Conservation (phyloP, 1,139 yeast species). For the Candida sp. region DNA sequence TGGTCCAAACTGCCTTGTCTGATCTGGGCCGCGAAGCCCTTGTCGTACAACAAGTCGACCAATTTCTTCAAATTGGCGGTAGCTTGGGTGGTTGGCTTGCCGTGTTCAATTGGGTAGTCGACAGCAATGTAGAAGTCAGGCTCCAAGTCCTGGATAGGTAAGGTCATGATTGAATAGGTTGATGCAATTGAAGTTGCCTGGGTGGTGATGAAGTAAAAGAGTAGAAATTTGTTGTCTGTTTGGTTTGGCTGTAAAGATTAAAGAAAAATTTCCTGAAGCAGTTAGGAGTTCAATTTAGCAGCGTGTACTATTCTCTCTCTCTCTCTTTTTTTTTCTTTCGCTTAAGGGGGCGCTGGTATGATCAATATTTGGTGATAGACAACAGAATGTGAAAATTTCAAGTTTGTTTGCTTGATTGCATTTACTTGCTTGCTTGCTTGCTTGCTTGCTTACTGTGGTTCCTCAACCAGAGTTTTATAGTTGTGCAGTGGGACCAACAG, state of each 20-base stretch:
- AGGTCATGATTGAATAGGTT: slow-evolving; percentile 1
- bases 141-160: slow-evolving; percentile 23
- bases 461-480: background rate
- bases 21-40: slow-evolving; percentile 54
- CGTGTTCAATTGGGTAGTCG: slow-evolving; percentile 11
- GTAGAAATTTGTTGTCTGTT: no score
- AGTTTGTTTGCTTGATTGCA: background rate
- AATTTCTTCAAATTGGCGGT: slow-evolving; percentile 38
- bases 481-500: no score
- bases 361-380: background rate
- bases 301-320: background rate
- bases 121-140: slow-evolving; percentile 26
- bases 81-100: slow-evolving; percentile 24
- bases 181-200: no score
- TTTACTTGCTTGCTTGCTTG: no score
- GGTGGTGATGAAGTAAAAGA: no score
- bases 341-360: background rate
- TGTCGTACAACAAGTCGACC: slow-evolving; percentile 38
- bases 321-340: background rate
- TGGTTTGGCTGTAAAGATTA: no score
- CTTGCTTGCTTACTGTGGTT: no score
- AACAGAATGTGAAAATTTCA: background rate
- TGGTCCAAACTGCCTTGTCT: slow-evolving; percentile 48
- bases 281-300: background rate
- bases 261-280: background rate